A percentile compares a stretch with the other conserved stretches of the same genome.
These are phyloP conservation scores for Avena atlantica DNA, from an alignment of 176 grass and related monocot species.

Conservation along the genomic window DNA sequence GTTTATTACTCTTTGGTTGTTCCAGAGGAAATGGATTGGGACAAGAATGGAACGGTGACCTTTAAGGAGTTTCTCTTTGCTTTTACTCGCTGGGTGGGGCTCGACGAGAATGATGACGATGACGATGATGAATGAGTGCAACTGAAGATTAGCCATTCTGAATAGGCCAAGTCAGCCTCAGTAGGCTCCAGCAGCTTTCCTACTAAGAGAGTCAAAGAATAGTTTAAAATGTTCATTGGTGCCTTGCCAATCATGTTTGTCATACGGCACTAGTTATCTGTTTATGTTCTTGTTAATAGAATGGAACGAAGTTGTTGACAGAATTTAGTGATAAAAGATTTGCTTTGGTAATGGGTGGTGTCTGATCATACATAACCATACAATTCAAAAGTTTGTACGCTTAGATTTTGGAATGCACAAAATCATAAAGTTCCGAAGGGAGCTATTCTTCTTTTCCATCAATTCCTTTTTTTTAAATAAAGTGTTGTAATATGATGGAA, in stretches of 20 bases:
- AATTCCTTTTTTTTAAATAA: background rate
- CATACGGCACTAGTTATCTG: background rate
- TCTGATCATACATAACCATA: conserved; percentile 31
- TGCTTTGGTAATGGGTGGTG: background rate
- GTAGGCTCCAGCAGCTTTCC: conserved; percentile 25
- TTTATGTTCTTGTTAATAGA: conserved; percentile 47
- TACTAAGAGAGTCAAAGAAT: conserved; percentile 27
- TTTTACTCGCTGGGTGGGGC: conserved; percentile 94
- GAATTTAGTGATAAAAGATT: conserved; percentile 41
- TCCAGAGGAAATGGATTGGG: conserved; percentile 99
- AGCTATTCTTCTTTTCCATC: background rate
- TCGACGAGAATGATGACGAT: conserved; percentile 78
- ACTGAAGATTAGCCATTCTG: conserved; percentile 25
- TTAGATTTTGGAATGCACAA: background rate
- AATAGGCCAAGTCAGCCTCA: conserved; percentile 25
- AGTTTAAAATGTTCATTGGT: conserved; percentile 35
- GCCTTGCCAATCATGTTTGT: conserved; percentile 22
- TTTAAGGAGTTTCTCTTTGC: conserved; percentile 99
- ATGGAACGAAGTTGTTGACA: conserved; percentile 18
- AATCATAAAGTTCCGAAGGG: background rate
- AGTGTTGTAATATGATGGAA: background rate
- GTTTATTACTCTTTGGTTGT: conserved; percentile 27
- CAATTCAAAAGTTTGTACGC: conserved; percentile 6
- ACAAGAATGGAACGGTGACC: conserved; percentile 94
- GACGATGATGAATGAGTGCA: conserved; percentile 39